Evolutionary conservation across 1,284 basidiomycete species (phyloP).

Genomic region (Sphaerobolus stellatus): DNA sequence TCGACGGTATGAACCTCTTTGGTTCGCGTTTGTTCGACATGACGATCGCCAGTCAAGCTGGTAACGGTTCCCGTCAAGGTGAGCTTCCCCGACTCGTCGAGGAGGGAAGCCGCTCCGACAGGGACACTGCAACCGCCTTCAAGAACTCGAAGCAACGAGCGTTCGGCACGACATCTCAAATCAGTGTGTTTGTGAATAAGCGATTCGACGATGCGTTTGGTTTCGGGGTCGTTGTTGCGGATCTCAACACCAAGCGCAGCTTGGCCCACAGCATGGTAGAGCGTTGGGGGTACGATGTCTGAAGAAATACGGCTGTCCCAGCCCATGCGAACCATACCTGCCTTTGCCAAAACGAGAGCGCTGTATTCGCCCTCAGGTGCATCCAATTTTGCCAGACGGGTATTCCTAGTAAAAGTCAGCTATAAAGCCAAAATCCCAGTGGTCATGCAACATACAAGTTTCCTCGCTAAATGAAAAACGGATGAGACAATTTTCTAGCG

Average conservation of each 20-base stretch:
- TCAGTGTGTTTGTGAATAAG: slow-evolving; percentile 77
- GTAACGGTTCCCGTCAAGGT: slow-evolving; percentile 79
- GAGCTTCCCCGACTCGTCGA: slow-evolving; percentile 44
- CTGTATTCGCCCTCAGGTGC: slow-evolving; percentile 79
- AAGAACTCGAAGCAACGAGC: slow-evolving; percentile 81
- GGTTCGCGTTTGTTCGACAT: slow-evolving; percentile 67
- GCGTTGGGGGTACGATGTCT: slow-evolving; percentile 70
- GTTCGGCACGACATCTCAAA: slow-evolving; percentile 79
- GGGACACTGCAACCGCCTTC: slow-evolving; percentile 98
- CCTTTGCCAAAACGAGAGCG: slow-evolving; percentile 91
- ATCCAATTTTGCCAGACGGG: slow-evolving; percentile 91
- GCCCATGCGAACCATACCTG: slow-evolving; percentile 86
- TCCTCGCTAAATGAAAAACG: slow-evolving; percentile 54
- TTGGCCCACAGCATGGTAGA: slow-evolving; percentile 93
- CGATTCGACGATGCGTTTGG: slow-evolving; percentile 60
- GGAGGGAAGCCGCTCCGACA: slow-evolving; percentile 76
- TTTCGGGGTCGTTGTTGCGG: slow-evolving; percentile 65
- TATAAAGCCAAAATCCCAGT: slow-evolving; percentile 2
- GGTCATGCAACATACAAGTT: slow-evolving; percentile 78
- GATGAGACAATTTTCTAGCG: slow-evolving; percentile 6
- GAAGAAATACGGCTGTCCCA: slow-evolving; percentile 78
- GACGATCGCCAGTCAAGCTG: slow-evolving; percentile 64
- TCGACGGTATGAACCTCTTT: slow-evolving; percentile 51
- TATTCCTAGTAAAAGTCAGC: slow-evolving; percentile 54
- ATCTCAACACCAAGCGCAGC: slow-evolving; percentile 92